Conservation (phyloP, 345 rosid species). For the Corchorus olitorius region DNA sequence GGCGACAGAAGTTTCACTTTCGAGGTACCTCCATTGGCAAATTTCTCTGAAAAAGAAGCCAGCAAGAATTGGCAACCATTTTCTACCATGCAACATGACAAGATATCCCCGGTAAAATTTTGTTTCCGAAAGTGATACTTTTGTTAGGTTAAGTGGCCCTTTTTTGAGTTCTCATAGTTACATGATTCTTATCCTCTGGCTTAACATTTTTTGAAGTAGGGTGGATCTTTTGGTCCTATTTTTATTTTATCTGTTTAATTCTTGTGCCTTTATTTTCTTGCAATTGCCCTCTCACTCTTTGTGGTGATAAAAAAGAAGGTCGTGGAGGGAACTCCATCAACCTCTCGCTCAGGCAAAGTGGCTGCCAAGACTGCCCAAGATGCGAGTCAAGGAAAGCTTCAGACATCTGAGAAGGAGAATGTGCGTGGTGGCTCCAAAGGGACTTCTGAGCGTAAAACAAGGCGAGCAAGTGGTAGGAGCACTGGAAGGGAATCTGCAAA, state of each 20-base stretch:
- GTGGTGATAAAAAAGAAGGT: constrained; percentile 34
- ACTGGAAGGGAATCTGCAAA: constrained; percentile 61
- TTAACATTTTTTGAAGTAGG: constrained; percentile 3
- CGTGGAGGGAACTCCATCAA: constrained; percentile 58
- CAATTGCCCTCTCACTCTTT: constrained; percentile 23
- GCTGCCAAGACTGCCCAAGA: constrained; percentile 44
- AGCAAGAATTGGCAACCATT: constrained; percentile 46
- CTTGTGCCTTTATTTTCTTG: not conserved
- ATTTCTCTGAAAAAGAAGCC: constrained; percentile 36
- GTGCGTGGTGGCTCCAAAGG: constrained; percentile 47
- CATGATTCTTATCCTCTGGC: not conserved
- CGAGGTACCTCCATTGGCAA: constrained; percentile 41
- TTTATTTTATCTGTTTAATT: not conserved
- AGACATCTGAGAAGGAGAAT: constrained; percentile 35
- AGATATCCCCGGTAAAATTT: constrained; percentile 47
- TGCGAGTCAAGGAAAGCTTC: constrained; percentile 38
- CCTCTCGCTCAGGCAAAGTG: constrained; percentile 44
- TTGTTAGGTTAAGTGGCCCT: not conserved
- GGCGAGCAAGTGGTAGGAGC: constrained; percentile 62
- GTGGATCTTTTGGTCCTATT: not conserved
- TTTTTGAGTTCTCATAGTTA: not conserved
- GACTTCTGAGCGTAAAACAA: constrained; percentile 69
- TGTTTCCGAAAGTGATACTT: not conserved
- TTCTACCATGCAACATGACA: constrained; percentile 35
- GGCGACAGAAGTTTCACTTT: constrained; percentile 56